Evolutionary conservation across 2,329 filamentous ascomycete genomes (phyloP).

Genomic region (Colletotrichum paranaense): DNA sequence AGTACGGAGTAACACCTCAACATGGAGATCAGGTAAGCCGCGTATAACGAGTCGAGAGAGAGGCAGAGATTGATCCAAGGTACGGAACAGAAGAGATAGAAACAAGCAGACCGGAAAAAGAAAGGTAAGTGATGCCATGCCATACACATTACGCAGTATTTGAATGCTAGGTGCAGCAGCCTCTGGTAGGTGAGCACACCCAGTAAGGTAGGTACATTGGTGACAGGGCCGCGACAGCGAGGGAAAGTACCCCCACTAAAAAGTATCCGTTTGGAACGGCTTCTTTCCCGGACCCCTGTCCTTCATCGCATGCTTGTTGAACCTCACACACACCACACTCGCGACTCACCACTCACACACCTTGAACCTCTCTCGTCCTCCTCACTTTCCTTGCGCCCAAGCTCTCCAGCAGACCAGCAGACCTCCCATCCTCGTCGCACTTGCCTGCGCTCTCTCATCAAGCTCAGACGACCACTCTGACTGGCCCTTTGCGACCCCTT

Average conservation of each 20-base stretch:
- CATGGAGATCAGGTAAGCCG: too few relatives aligned
- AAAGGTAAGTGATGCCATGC: too few relatives aligned
- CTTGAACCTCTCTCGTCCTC: neutral
- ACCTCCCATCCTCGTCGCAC: neutral
- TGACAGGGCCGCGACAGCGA: conserved; percentile 11
- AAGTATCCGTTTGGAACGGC: conserved; percentile 21
- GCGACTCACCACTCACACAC: neutral
- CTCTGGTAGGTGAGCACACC: too few relatives aligned
- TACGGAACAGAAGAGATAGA: neutral
- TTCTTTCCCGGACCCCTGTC: conserved; percentile 12
- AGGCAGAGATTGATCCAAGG: too few relatives aligned
- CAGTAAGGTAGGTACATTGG: neutral
- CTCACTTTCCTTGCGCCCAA: neutral
- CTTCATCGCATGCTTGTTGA: conserved; percentile 6
- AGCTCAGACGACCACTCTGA: neutral
- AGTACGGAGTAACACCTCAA: neutral
- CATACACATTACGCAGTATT: neutral
- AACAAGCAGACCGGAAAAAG: neutral
- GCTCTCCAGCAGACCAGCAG: conserved; percentile 9
- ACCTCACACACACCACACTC: conserved; percentile 9
- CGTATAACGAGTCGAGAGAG: neutral
- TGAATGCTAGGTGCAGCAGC: too few relatives aligned
- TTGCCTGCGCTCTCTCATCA: neutral
- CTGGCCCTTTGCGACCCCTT: neutral
- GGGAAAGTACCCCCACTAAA: conserved; percentile 15